Evolutionary conservation across 2,329 filamentous ascomycete species (phyloP).

Genomic region (Ceratocystis cacaofunesta): DNA sequence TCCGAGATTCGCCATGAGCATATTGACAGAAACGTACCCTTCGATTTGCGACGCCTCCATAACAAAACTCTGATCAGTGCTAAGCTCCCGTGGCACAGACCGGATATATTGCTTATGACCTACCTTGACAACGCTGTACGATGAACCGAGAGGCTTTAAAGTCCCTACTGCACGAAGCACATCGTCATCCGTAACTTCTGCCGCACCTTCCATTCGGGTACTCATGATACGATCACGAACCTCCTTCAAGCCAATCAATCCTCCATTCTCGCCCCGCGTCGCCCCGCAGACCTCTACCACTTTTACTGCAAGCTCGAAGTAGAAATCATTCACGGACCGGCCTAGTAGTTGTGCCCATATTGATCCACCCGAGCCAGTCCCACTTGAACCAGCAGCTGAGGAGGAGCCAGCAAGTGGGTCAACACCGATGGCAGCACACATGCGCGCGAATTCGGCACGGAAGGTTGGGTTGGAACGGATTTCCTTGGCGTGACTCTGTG

Average conservation of each 20-base stretch:
- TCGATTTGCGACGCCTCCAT: constrained; percentile 82
- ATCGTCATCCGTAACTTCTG: constrained; percentile 81
- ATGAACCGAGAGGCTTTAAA: constrained; percentile 71
- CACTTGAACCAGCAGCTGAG: constrained; percentile 23
- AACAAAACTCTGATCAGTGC: constrained; percentile 82
- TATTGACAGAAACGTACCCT: constrained; percentile 77
- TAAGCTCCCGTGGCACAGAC: constrained; percentile 87
- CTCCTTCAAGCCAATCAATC: constrained; percentile 72
- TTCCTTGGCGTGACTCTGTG: constrained; percentile 83
- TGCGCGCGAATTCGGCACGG: constrained; percentile 91
- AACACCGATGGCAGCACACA: constrained; percentile 94
- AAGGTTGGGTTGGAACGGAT: constrained; percentile 93
- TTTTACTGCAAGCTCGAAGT: constrained; percentile 91
- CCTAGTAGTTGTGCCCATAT: constrained; percentile 91
- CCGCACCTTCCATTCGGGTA: constrained; percentile 58
- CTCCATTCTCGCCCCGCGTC: constrained; percentile 81
- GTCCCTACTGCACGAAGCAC: constrained; percentile 78
- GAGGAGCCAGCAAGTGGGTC: constrained; percentile 60
- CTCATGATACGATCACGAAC: constrained; percentile 60
- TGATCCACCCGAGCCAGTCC: constrained; percentile 41
- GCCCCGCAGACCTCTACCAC: constrained; percentile 85
- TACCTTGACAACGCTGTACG: constrained; percentile 72
- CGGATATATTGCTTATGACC: constrained; percentile 78
- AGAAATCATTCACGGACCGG: constrained; percentile 89
- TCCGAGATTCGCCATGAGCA: constrained; percentile 71